Evolutionary conservation across 371 early-diverging fungal genomes (phyloP).

Genomic region (Batrachochytrium dendrobatidis): DNA sequence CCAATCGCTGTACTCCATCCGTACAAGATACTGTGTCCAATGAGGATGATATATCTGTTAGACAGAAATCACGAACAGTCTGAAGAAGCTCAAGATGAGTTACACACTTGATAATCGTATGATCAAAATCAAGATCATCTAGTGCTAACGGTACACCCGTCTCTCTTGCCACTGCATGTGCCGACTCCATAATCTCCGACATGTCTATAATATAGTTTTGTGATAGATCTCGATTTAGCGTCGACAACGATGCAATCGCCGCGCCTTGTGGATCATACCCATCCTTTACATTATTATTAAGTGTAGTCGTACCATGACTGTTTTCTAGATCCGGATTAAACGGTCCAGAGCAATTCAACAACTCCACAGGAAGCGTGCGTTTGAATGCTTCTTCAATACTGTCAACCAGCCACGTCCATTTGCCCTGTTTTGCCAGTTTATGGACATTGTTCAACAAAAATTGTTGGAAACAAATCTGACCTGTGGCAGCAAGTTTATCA

Average conservation of each 20-base stretch:
- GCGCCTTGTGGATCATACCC: slow-evolving; percentile 7
- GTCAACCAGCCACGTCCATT: slow-evolving; percentile 33
- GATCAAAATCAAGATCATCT: slow-evolving; percentile 41
- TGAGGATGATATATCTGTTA: slow-evolving; percentile 3
- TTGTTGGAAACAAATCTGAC: slow-evolving; percentile 44
- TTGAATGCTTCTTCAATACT: slow-evolving; percentile 33
- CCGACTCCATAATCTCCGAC: slow-evolving; percentile 15
- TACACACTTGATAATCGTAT: slow-evolving; percentile 44
- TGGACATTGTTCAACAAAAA: slow-evolving; percentile 33
- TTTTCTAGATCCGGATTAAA: slow-evolving; percentile 10
- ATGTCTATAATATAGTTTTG: slow-evolving; percentile 8
- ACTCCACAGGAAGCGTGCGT: slow-evolving; percentile 35
- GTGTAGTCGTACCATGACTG: slow-evolving; percentile 1
- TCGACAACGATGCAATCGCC: not conserved
- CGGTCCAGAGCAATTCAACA: slow-evolving; percentile 37
- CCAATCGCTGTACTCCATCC: too few relatives aligned
- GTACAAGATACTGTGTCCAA: too few relatives aligned
- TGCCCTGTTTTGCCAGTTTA: slow-evolving; percentile 16
- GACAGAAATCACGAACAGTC: slow-evolving; percentile 26
- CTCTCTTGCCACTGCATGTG: slow-evolving; percentile 15
- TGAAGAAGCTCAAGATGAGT: slow-evolving; percentile 46
- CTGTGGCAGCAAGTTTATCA: slow-evolving; percentile 44
- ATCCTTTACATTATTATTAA: not conserved
- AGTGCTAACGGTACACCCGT: slow-evolving; percentile 21
- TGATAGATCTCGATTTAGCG: slow-evolving; percentile 6